A percentile compares a stretch with the other conserved stretches of the same genome.
Conservation (phyloP, 2,329 filamentous ascomycete species). For the Chaetomiaceae sp. region DNA sequence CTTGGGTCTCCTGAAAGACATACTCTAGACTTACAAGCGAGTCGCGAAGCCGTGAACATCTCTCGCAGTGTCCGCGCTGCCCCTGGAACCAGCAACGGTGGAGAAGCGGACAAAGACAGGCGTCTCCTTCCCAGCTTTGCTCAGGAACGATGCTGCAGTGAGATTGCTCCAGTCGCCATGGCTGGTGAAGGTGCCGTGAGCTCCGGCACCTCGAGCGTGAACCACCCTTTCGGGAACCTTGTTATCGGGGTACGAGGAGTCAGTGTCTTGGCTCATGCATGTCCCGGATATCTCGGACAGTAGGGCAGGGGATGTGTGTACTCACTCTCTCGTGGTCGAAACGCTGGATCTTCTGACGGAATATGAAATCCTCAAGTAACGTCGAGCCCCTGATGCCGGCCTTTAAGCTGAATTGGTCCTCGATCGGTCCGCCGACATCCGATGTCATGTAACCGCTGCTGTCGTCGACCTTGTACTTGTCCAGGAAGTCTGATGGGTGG, state of each 20-base stretch:
- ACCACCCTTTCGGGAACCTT: constrained; percentile 61
- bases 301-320: not conserved
- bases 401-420: constrained; percentile 61
- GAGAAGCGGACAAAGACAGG: constrained; percentile 67
- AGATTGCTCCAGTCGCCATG: constrained; percentile 64
- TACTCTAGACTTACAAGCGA: constrained; percentile 42
- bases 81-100: constrained; percentile 64
- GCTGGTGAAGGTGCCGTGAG: constrained; percentile 65
- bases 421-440: constrained; percentile 64
- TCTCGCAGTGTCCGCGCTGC: constrained; percentile 64
- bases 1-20: not conserved
- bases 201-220: constrained; percentile 64
- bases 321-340: constrained; percentile 67
- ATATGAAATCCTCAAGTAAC: constrained; percentile 67
- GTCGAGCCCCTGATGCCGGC: constrained; percentile 64
- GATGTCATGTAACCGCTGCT: constrained; percentile 54
- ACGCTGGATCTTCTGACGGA: constrained; percentile 65
- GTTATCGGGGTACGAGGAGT: constrained; percentile 3
- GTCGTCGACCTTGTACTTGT: constrained; percentile 46
- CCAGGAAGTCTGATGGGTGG: constrained; percentile 24
- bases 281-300: not conserved
- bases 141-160: constrained; percentile 62
- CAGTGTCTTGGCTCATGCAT: constrained; percentile 7
- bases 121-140: constrained; percentile 52
- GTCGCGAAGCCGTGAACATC: constrained; percentile 71